Percentiles rank a stretch among this genome's conserved stretches.
Evolutionary conservation across 2,329 filamentous ascomycete genomes (phyloP).

Genomic region (Chaetomium strumarium): DNA sequence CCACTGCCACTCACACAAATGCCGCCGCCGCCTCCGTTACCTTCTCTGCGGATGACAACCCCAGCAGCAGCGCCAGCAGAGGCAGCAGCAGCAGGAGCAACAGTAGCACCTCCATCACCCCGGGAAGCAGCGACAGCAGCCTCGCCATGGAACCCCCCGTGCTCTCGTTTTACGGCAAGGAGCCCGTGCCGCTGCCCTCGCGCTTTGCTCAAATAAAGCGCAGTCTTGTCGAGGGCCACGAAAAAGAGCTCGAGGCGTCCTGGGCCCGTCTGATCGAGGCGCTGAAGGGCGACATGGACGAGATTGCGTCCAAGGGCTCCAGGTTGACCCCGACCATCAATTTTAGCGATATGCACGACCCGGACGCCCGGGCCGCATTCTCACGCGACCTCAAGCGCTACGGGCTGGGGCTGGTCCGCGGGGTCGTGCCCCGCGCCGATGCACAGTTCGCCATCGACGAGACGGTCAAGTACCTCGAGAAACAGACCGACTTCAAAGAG

Average conservation of each 20-base stretch:
- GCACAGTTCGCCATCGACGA: conserved; percentile 54
- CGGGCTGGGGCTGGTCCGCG: conserved; percentile 59
- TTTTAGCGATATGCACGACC: conserved; percentile 44
- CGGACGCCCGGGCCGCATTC: conserved; percentile 48
- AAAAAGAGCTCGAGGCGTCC: conserved; percentile 47
- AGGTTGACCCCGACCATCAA: conserved; percentile 52
- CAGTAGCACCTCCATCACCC: not conserved
- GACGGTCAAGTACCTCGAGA: conserved; percentile 53
- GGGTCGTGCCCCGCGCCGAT: conserved; percentile 52
- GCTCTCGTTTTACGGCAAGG: conserved; percentile 51
- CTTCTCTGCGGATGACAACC: not conserved
- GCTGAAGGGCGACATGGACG: conserved; percentile 45
- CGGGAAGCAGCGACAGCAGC: conserved; percentile 1
- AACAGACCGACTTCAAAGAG: conserved; percentile 43
- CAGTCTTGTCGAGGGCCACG: conserved; percentile 48
- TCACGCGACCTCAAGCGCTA: conserved; percentile 52
- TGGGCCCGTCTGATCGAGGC: conserved; percentile 50
- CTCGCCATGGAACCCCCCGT: conserved; percentile 43
- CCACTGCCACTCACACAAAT: conserved; percentile 11
- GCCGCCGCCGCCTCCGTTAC: conserved; percentile 2
- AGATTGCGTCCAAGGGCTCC: conserved; percentile 45
- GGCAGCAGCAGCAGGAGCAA: too few relatives aligned
- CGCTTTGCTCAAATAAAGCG: conserved; percentile 54
- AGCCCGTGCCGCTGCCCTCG: conserved; percentile 52
- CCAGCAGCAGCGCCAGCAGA: conserved; percentile 9